These are phyloP conservation scores for Neopestalotiopsis clavispora DNA, from an alignment of 2,329 filamentous ascomycete genomes.

Conservation along the genomic window DNA sequence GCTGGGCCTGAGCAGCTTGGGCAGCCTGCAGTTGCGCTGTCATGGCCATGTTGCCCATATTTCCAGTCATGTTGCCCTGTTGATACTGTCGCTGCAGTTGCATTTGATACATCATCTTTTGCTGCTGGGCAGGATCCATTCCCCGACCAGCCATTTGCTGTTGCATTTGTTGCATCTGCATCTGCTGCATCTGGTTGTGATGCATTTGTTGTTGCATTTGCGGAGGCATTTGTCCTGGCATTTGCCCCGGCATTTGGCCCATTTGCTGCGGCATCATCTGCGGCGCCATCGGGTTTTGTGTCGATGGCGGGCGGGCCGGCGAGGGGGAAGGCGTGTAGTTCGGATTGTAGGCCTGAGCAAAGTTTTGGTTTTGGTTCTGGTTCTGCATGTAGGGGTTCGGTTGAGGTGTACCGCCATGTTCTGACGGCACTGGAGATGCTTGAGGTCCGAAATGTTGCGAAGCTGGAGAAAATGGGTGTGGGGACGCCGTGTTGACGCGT, in stretches of 20 bases:
- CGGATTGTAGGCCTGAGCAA: conserved; percentile 62
- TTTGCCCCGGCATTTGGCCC: conserved; percentile 44
- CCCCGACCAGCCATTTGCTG: conserved; percentile 51
- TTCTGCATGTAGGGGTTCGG: conserved; percentile 71
- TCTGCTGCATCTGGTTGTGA: conserved; percentile 47
- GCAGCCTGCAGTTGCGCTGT: conserved; percentile 53
- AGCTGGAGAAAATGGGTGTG: conserved; percentile 85
- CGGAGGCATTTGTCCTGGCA: conserved; percentile 39
- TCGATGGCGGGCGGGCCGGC: conserved; percentile 59
- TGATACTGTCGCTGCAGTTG: conserved; percentile 79
- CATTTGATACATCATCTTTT: conserved; percentile 80
- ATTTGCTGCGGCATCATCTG: conserved; percentile 61
- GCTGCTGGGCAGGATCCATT: conserved; percentile 67
- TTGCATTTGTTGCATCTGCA: conserved; percentile 44
- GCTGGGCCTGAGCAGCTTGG: conserved; percentile 23
- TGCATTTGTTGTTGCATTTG: conserved; percentile 38
- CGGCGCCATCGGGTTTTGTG: conserved; percentile 55
- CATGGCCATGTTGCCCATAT: conserved; percentile 45
- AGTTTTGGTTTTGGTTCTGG: conserved; percentile 54
- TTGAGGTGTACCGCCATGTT: conserved; percentile 77
- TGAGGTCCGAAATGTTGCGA: conserved; percentile 74
- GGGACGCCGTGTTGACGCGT: conserved; percentile 88
- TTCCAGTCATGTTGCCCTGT: conserved; percentile 46
- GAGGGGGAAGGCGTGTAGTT: conserved; percentile 63
- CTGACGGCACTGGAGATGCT: conserved; percentile 76